Evolutionary conservation across 805 yeast species (phyloP), one percentile per base, ranked within the genome.

Genomic region (Yamadazyma sp.): DNA sequence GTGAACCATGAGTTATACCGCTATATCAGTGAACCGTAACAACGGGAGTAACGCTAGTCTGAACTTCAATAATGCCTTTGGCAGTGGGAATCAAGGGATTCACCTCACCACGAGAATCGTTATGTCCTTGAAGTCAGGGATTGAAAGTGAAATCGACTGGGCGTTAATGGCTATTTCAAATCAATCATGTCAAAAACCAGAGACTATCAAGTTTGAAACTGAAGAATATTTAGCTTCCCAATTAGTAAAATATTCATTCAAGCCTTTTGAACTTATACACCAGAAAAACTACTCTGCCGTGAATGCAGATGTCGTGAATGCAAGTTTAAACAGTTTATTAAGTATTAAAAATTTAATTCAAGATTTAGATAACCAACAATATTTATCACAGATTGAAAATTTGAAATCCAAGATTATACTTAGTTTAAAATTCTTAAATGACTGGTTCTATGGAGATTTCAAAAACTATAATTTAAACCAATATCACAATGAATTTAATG

Each of bases 261-360:
- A 49, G 39, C 64, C 73, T 42, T 56, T 47, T 47, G 58, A 49
- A 21, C 38, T 42, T 29, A 46, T 59, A 14, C 31, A 40, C 14
- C 55, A 49, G 13, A 41, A 46, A 7, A 45, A 49, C 21, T 35
- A 37, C 1, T 31, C 33, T 12, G 33, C 46, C 15, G 35, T 59
- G 17, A 44, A 46, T 12, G 48, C 46, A 17, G 47, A 45, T 8
- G 27, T 42, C 15, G 41, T 66, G 27, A 49, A 53, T 28, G 48
- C 48, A 31, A 55, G 67, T 39, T 58, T 62, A 31, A 67, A 65
- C 51, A 70, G 82, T 6, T 69, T 81, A 48, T 65, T 93, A 27
- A 75, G 85, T 13, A 63, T 93, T 38, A 72, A 98, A 52, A 93
- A 93, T 57, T 62, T 86, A 30, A 76, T 86, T 2, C 95, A 91